Conservation (phyloP, 495 filamentous ascomycete genomes). For the Penicillium samsonianum region DNA sequence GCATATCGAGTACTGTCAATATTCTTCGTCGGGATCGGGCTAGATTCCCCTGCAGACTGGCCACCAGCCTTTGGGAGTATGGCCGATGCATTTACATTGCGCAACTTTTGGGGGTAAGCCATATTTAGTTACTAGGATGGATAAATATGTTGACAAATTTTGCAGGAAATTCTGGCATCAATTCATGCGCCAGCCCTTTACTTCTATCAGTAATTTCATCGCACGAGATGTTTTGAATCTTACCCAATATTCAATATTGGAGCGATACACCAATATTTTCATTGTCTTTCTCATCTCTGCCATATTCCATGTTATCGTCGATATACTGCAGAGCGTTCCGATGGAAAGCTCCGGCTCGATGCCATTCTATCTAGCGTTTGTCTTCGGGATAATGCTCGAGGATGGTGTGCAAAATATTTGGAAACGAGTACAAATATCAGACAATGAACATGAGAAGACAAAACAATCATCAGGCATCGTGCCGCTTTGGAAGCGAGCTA, state of each 20-base stretch:
- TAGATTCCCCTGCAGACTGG: conserved; percentile 3
- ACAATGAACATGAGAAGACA: not conserved
- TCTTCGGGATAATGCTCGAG: conserved; percentile 13
- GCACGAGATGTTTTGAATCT: conserved; percentile 4
- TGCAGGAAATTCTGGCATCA: conserved; percentile 12
- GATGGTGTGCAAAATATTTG: conserved; percentile 12
- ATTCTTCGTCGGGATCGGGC: not conserved
- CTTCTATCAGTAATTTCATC: conserved; percentile 1
- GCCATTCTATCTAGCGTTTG: conserved; percentile 14
- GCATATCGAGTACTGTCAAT: conserved; percentile 9
- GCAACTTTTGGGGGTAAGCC: conserved; percentile 10
- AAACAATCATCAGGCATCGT: not conserved
- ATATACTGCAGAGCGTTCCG: conserved; percentile 10
- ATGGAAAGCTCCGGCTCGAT: conserved; percentile 7
- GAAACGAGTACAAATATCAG: not conserved
- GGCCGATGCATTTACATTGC: conserved; percentile 3
- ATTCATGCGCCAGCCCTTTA: conserved; percentile 10
- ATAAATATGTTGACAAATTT: not conserved
- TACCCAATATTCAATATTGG: not conserved
- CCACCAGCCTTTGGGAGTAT: conserved; percentile 9
- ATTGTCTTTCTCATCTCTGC: conserved; percentile 10
- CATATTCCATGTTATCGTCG: conserved; percentile 2
- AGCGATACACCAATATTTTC: conserved; percentile 10
- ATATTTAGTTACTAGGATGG: not conserved
- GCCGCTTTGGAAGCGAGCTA: conserved; percentile 4